A percentile compares a stretch with the other conserved stretches of the same genome.
Evolutionary conservation across 306 rosid species (phyloP).

Genomic region (Castanea mollissima): DNA sequence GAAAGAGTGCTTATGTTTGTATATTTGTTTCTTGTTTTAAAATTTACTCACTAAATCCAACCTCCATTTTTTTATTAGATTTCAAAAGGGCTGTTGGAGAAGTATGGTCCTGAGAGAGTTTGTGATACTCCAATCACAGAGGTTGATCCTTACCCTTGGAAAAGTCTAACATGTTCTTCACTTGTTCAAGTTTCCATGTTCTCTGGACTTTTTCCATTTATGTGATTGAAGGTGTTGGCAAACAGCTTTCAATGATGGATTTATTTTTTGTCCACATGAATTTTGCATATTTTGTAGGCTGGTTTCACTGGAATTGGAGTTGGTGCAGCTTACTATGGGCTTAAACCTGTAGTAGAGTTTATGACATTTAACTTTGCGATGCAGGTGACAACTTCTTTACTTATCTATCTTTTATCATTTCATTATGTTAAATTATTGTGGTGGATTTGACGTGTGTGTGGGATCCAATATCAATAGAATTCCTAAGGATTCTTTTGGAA

Average conservation of each 20-base stretch:
- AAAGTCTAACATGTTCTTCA: too few species aligned
- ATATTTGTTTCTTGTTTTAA: neutral
- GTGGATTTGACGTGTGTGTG: neutral
- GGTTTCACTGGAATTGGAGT: constrained; percentile 99
- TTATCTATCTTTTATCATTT: neutral
- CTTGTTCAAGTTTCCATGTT: too few species aligned
- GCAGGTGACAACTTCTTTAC: constrained; percentile 67
- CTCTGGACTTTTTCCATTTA: constrained; percentile 5
- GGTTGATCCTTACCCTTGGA: constrained; percentile 46
- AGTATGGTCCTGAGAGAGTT: constrained; percentile 98
- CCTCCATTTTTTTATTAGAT: constrained; percentile 37
- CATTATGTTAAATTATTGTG: neutral
- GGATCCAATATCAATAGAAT: too few species aligned
- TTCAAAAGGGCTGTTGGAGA: constrained; percentile 86
- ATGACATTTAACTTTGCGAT: constrained; percentile 99
- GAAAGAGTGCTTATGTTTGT: neutral
- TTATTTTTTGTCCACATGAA: too few species aligned
- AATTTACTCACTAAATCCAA: neutral
- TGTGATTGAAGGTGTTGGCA: constrained; percentile 9
- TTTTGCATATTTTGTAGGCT: constrained; percentile 56
- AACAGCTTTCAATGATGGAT: too few species aligned
- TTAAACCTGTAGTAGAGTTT: constrained; percentile 85
- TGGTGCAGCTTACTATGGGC: constrained; percentile 97
- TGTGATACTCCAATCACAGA: constrained; percentile 98
- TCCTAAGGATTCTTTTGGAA: too few species aligned